These are phyloP conservation scores for Acacia confusa DNA, from an alignment of 306 rosid species.

Conservation along the genomic window DNA sequence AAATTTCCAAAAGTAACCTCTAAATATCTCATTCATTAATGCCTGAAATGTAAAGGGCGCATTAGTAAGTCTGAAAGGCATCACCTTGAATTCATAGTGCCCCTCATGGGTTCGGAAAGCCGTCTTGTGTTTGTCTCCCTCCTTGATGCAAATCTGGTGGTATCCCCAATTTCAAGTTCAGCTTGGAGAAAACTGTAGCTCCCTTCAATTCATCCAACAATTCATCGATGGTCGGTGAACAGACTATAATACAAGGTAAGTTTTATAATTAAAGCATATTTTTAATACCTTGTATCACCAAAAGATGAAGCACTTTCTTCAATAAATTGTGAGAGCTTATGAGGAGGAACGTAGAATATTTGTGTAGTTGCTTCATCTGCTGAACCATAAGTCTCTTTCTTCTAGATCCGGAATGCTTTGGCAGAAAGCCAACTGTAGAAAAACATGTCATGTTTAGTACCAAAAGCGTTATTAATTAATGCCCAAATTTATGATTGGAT, in stretches of 20 bases:
- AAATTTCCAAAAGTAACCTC: too few relatives aligned
- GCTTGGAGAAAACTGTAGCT: too few relatives aligned
- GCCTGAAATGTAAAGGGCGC: too few relatives aligned
- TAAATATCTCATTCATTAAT: too few relatives aligned
- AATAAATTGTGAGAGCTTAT: conserved; percentile 78
- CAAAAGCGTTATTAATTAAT: conserved; percentile 9
- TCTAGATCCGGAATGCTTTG: conserved; percentile 77
- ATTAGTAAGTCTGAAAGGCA: too few relatives aligned
- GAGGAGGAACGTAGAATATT: conserved; percentile 93
- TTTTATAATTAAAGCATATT: neutral
- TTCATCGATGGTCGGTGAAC: too few relatives aligned
- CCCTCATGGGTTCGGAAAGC: too few relatives aligned
- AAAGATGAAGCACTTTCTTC: conserved; percentile 69
- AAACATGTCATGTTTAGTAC: conserved; percentile 19
- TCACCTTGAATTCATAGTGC: too few relatives aligned
- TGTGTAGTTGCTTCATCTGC: conserved; percentile 76
- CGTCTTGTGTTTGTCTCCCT: too few relatives aligned
- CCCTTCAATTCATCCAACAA: too few relatives aligned
- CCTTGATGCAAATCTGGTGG: too few relatives aligned
- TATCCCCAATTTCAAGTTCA: too few relatives aligned
- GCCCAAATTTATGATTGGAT: neutral
- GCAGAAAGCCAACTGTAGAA: conserved; percentile 78
- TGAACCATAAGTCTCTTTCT: conserved; percentile 69
- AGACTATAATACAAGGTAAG: neutral
- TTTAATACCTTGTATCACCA: conserved; percentile 66